Evolutionary conservation across 2,329 filamentous ascomycete genomes (phyloP).

Genomic region (Verticillium longisporum): DNA sequence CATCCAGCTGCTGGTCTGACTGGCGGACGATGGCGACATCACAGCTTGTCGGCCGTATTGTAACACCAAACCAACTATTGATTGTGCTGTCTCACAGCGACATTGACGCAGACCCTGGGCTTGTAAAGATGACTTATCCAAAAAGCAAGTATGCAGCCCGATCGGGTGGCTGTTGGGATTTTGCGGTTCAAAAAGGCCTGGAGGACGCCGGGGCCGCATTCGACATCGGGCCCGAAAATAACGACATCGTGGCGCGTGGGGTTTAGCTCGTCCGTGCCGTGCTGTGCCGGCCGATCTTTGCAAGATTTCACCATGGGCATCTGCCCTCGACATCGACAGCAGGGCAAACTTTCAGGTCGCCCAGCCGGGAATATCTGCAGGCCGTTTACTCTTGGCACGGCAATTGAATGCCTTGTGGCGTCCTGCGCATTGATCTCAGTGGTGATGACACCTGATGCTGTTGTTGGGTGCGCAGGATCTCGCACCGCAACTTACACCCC

Average conservation of each 20-base stretch:
- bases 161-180: background rate
- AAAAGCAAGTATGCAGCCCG: background rate
- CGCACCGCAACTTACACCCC: background rate
- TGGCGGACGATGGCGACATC: constrained; percentile 7
- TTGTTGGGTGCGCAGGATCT: background rate
- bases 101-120: background rate
- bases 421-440: background rate
- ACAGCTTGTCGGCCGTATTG: background rate
- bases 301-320: background rate
- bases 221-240: constrained; percentile 8
- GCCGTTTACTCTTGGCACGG: background rate
- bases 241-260: constrained; percentile 8
- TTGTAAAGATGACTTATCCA: background rate
- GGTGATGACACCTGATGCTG: background rate
- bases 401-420: background rate
- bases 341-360: too few relatives aligned
- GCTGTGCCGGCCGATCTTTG: background rate
- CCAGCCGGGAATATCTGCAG: background rate
- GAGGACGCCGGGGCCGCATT: constrained; percentile 3
- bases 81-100: background rate
- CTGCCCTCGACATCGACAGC: too few relatives aligned
- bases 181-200: background rate
- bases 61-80: background rate
- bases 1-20: background rate
- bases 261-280: background rate